Evolutionary conservation across 768 basidiomycete species (phyloP).

Genomic region (Lactarius sp.): DNA sequence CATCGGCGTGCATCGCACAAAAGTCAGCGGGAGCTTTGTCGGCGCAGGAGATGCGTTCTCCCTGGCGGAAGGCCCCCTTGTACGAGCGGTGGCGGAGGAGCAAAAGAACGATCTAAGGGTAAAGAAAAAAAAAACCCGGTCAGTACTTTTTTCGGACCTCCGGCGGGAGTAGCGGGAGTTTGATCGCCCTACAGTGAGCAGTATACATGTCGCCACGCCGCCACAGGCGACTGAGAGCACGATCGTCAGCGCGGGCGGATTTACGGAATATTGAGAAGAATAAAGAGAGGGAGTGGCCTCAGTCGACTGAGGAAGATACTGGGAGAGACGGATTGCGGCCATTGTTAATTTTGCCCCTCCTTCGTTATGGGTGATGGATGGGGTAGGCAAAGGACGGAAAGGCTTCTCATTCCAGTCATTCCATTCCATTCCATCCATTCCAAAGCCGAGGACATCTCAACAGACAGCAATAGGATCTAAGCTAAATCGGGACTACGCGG

Average conservation of each 20-base stretch:
- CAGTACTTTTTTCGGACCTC: background rate
- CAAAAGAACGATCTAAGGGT: conserved; percentile 1
- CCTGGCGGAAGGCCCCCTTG: conserved; percentile 2
- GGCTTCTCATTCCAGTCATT: too few relatives aligned
- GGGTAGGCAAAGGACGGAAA: too few relatives aligned
- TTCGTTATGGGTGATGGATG: too few relatives aligned
- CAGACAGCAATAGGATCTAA: too few relatives aligned
- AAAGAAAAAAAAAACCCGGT: too few relatives aligned
- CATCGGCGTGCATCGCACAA: background rate
- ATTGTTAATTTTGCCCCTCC: background rate
- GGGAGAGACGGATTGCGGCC: background rate
- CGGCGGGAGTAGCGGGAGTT: too few relatives aligned
- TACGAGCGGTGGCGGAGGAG: conserved; percentile 13
- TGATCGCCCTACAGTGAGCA: background rate
- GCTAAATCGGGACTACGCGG: background rate
- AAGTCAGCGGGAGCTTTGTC: background rate
- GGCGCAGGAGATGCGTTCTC: background rate
- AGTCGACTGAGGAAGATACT: background rate
- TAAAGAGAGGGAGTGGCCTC: background rate
- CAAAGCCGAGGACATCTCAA: too few relatives aligned
- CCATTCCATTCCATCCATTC: too few relatives aligned
- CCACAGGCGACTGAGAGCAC: conserved; percentile 8
- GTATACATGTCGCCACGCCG: conserved; percentile 1
- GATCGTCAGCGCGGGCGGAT: background rate
- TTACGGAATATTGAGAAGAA: background rate